phyloP scores from a whole-genome alignment of 495 filamentous ascomycete species.

The Xylaria intraflava region DNA sequence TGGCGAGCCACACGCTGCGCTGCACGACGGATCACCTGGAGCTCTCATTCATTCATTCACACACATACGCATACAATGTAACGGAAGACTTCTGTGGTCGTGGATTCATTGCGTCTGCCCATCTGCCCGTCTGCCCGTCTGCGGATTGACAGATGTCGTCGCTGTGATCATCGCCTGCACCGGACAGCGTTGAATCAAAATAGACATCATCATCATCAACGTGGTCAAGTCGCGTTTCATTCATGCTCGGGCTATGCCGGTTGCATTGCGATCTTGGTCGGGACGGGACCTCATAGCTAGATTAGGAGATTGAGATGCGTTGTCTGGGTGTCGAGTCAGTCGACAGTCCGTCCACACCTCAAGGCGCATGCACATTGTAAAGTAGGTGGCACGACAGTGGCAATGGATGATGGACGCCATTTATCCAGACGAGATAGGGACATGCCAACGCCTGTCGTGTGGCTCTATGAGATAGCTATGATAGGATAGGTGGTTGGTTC shows the following conservation, averaged over 20 bases:
- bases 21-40: conserved; percentile 2
- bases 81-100: background rate
- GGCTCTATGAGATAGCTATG: background rate
- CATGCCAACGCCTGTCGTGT: background rate
- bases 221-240: conserved; percentile 6
- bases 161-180: background rate
- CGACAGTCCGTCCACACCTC: no score
- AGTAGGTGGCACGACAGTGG: no score
- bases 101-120: conserved; percentile 1
- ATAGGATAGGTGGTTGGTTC: no score
- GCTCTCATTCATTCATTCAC: background rate
- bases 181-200: background rate
- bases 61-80: background rate
- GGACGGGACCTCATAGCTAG: background rate
- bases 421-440: background rate
- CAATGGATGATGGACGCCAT: background rate
- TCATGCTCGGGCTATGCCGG: background rate
- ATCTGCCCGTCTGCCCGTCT: background rate
- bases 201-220: background rate
- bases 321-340: background rate
- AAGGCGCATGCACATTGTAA: no score
- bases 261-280: background rate
- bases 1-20: background rate
- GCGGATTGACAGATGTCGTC: background rate
- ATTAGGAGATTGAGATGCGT: background rate